Evolutionary conservation across 805 yeast species (phyloP).

Genomic region (Hanseniaspora valbyensis): DNA sequence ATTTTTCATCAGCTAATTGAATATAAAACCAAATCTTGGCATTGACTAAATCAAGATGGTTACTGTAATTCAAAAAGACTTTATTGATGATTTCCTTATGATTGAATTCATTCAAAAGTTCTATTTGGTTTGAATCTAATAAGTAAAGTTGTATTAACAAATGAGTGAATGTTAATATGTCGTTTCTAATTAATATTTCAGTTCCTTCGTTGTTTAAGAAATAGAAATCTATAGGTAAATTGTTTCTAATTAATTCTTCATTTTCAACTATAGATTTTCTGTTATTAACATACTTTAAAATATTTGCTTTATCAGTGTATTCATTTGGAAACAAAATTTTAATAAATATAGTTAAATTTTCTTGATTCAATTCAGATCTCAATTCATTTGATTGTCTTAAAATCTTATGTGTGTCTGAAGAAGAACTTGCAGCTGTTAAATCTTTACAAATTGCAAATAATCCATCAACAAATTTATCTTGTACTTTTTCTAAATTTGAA

Average conservation of each 20-base stretch:
- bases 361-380: constrained; percentile 51
- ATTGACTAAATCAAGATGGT: constrained; percentile 56
- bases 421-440: constrained; percentile 47
- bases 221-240: constrained; percentile 28
- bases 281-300: constrained; percentile 33
- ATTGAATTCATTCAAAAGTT: constrained; percentile 44
- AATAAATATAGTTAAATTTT: constrained; percentile 46
- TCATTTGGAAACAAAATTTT: constrained; percentile 43
- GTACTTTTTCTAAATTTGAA: constrained; percentile 23
- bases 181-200: constrained; percentile 48
- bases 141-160: constrained; percentile 66
- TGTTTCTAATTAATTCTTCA: constrained; percentile 24
- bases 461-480: constrained; percentile 27
- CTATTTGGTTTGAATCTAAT: constrained; percentile 48
- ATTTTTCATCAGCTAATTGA: constrained; percentile 25
- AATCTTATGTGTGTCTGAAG: constrained; percentile 74
- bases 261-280: constrained; percentile 30
- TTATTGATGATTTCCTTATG: constrained; percentile 38
- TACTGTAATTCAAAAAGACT: constrained; percentile 43
- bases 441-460: constrained; percentile 29
- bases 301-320: constrained; percentile 34
- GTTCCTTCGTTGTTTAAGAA: constrained; percentile 23
- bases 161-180: constrained; percentile 67
- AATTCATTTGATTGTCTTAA: constrained; percentile 71
- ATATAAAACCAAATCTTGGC: constrained; percentile 93